These are phyloP conservation scores for Colletotrichum plurivorum DNA, from an alignment of 2,329 filamentous ascomycete genomes.

Conservation along the genomic window DNA sequence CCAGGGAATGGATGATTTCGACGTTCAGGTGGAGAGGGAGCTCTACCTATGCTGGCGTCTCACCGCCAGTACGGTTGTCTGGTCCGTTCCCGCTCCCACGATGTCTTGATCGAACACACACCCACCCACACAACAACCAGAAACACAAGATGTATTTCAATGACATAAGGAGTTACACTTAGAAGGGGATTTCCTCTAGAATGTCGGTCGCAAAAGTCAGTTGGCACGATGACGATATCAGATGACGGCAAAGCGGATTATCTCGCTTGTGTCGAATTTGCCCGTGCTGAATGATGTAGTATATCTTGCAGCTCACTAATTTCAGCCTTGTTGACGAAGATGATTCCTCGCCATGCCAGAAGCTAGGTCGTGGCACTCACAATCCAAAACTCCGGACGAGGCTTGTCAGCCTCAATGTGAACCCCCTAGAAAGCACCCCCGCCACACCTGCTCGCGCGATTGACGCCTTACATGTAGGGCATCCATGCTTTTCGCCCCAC, in stretches of 20 bases:
- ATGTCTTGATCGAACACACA: conserved; percentile 38
- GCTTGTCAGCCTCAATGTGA: not conserved
- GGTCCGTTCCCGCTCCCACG: conserved; percentile 26
- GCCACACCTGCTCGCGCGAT: not conserved
- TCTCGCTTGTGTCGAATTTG: too few species aligned
- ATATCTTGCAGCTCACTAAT: too few species aligned
- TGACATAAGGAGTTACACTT: conserved; percentile 31
- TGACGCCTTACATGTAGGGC: conserved; percentile 35
- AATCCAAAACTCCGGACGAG: too few species aligned
- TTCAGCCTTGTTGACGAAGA: too few species aligned
- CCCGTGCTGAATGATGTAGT: too few species aligned
- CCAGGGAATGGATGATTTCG: conserved; percentile 16
- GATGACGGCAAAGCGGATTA: too few species aligned
- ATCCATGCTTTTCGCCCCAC: conserved; percentile 14
- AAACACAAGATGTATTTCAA: conserved; percentile 26
- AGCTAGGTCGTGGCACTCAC: too few species aligned
- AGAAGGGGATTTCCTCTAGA: conserved; percentile 32
- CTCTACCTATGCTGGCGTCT: conserved; percentile 21
- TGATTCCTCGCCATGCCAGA: too few species aligned
- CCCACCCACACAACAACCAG: conserved; percentile 23
- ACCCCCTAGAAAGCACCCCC: not conserved
- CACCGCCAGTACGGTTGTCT: conserved; percentile 34
- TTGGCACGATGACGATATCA: not conserved
- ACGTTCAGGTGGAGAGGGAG: conserved; percentile 18
- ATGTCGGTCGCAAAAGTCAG: conserved; percentile 33